Base-by-base conservation (phyloP, 768 basidiomycete genomes). In the Serendipita vermifera region DNA sequence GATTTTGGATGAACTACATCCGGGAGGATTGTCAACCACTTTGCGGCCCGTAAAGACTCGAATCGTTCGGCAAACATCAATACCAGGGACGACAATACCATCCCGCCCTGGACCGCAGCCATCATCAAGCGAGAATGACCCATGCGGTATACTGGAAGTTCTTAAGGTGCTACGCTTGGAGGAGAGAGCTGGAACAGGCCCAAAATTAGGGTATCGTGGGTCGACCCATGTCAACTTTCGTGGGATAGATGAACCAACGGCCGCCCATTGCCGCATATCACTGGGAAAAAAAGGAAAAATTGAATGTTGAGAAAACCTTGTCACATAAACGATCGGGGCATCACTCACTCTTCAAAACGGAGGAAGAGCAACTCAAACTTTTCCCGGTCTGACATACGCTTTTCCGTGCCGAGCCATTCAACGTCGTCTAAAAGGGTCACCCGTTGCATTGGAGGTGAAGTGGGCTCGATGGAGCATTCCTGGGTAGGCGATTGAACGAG, bases 311-410 rank as follows among this genome's bases (percentile, higher is more conserved):
- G 35, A 13, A 24, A 15, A 13, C 14, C 11, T 43, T 22, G 11
- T 43, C 41, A 15, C 11, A 11, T 15, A 43, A 15, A 11, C 41
- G 14, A 24, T 15, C 9, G 41, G 24, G 20, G 41, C 1, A n/a
- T n/a, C n/a, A 43, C 41, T 15, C 24, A 43, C 41, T 43, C 41
- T 43, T 43, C 41, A 24, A 43, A 43, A 13, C 41, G 41, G 14
- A 15, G 41, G 41, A 43, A 43, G 11, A 43, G 41, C 2, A 43
- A 43, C 11, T 43, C 41, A 43, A 43, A 43, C 41, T 43, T 43
- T 13, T 43, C 41, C 11, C 41, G 41, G 20, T 43, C 41, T 22
- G 41, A 43, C 41, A 43, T 1, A 15, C 41, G 41, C 41, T 22
- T 11, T 24, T 43, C 41, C 11, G 41, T 43, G 24, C 41, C 41